phyloP scores from a whole-genome alignment of 2,329 filamentous ascomycete genomes.

The Sclerotinia subarctica region DNA sequence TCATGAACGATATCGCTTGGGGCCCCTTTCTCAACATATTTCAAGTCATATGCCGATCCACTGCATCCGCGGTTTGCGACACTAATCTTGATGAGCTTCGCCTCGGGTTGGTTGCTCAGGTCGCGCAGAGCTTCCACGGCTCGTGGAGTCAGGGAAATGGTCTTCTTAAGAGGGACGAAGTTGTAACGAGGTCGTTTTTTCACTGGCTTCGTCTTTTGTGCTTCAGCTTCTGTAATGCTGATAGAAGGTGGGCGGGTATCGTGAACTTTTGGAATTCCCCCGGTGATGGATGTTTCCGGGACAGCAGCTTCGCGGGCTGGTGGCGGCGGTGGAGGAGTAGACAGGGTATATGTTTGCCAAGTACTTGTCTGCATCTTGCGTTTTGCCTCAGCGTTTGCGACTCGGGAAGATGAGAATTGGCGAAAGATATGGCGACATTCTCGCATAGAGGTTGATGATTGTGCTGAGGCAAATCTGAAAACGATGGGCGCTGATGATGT shows the following conservation, averaged over 20 bases:
- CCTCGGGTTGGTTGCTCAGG: constrained; percentile 78
- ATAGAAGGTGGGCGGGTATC: constrained; percentile 48
- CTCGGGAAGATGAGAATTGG: constrained; percentile 47
- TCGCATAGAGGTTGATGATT: constrained; percentile 38
- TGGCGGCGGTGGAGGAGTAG: constrained; percentile 40
- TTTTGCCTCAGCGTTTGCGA: constrained; percentile 48
- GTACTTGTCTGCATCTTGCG: constrained; percentile 64
- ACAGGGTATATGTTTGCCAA: constrained; percentile 57
- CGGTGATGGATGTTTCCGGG: constrained; percentile 59
- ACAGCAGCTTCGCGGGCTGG: constrained; percentile 53
- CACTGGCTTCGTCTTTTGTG: constrained; percentile 61
- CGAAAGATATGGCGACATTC: constrained; percentile 43
- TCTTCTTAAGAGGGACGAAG: constrained; percentile 80
- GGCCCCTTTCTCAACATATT: constrained; percentile 89
- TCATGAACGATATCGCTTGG: constrained; percentile 89
- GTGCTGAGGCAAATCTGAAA: constrained; percentile 35
- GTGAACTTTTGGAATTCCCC: constrained; percentile 43
- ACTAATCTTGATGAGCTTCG: constrained; percentile 90
- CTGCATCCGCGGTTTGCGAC: constrained; percentile 94
- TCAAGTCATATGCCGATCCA: constrained; percentile 86
- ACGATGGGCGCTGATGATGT: constrained; percentile 35
- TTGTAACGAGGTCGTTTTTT: constrained; percentile 57
- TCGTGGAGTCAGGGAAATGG: constrained; percentile 77
- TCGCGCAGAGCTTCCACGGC: constrained; percentile 76
- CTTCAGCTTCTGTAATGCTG: constrained; percentile 58